phyloP scores from a whole-genome alignment of 2,329 filamentous ascomycete species.

The Calonectria pseudoturangicola region DNA sequence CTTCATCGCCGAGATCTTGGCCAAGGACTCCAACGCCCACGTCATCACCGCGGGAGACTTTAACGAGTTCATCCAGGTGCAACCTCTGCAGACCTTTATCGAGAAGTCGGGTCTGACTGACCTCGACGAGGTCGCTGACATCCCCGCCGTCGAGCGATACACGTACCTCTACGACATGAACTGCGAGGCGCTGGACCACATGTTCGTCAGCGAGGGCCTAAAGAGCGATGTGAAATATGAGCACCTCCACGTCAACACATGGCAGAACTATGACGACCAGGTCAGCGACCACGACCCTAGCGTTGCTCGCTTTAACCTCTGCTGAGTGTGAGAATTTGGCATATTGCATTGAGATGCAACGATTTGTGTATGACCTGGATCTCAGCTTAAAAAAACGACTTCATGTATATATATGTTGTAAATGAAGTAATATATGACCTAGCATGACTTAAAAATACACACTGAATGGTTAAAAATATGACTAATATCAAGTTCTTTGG shows the following conservation, averaged over 20 bases:
- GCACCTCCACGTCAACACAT: constrained; percentile 83
- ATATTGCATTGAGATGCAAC: background rate
- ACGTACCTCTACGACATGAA: constrained; percentile 83
- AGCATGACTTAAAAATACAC: background rate
- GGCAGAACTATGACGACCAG: constrained; percentile 74
- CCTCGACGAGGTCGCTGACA: constrained; percentile 75
- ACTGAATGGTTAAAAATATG: background rate
- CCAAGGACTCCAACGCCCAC: constrained; percentile 71
- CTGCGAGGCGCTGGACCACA: constrained; percentile 81
- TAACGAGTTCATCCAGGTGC: constrained; percentile 81
- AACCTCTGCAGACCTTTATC: constrained; percentile 74
- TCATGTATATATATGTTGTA: constrained; percentile 33
- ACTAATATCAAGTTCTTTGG: background rate
- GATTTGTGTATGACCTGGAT: background rate
- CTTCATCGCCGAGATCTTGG: constrained; percentile 76
- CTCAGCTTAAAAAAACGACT: constrained; percentile 4
- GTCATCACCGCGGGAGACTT: constrained; percentile 81
- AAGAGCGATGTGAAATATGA: constrained; percentile 70
- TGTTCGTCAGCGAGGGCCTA: constrained; percentile 77
- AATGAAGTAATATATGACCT: constrained; percentile 8
- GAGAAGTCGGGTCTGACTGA: constrained; percentile 74
- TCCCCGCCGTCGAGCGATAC: constrained; percentile 76
- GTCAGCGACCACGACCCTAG: constrained; percentile 82
- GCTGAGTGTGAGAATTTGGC: constrained; percentile 52
- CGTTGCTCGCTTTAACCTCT: constrained; percentile 78